Base-by-base conservation (phyloP, 2,329 filamentous ascomycete species). In the Hypoxylon sp. region DNA sequence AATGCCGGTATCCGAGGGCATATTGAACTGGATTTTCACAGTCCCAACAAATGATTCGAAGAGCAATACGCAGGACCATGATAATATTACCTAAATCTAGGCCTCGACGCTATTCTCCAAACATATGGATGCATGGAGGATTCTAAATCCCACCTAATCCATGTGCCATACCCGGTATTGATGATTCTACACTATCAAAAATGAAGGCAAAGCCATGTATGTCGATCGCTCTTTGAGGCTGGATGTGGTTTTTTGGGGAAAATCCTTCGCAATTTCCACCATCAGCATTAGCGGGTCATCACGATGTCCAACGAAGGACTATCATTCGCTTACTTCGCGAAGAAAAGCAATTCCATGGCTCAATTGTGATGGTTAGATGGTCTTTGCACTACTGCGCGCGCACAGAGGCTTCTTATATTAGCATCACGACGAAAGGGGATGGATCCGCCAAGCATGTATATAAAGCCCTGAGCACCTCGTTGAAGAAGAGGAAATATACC, bases 231-330 rank as follows among this genome's bases (percentile, higher is more conserved):
- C 9, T 21, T 57, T 25, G 53, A 58, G 47, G 53, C 53, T 47
- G 19, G 23, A 58, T 30, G 43, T 65, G 48, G 58, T 47, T 53
- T 48, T 47, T 37, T 5, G 16, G 32, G 51, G 21, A 27, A 16
- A 37, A 58, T 62, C 63, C 63, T 65, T 62, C 58, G 52, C 23
- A 62, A 65, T 65, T 62, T 65, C 48, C 63, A 62, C 58, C 52
- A 27, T 65, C 53, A 62, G 63, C 63, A 39, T 21, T 30, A 41
- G 23, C 52, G 58, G 41, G 32, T 29, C 43, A 50, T 62, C 48
- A 43, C 57, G 47, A 52, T 53, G 45, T 53, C 46, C 41, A 48
- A n/a, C 1, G 29, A 27, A 30, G 34, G 39, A 32, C 25, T 41
- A 21, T 21, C 41, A 57, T 57, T 61, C 32, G 51, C 43, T 43